These are phyloP conservation scores for Peronospora farinosa DNA, from an alignment of 352 stramenopile genomes.

Conservation along the genomic window DNA sequence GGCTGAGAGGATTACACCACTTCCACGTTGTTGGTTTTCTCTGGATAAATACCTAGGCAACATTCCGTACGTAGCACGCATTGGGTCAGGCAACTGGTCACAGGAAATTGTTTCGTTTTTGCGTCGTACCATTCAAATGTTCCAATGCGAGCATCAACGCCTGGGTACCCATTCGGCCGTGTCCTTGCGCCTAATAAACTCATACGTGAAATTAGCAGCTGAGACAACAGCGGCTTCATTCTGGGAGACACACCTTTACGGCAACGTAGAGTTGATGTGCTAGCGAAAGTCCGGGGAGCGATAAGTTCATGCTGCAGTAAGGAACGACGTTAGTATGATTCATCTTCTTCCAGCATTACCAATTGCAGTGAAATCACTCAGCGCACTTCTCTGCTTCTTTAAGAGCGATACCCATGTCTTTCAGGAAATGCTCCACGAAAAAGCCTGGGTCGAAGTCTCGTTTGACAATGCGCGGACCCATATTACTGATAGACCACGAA, in stretches of 20 bases:
- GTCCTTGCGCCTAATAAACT: conserved; percentile 56
- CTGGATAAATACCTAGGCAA: conserved; percentile 38
- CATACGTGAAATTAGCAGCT: conserved; percentile 4
- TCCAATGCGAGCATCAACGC: conserved; percentile 84
- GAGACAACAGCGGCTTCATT: neutral
- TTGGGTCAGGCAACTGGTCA: conserved; percentile 1
- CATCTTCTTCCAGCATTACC: neutral
- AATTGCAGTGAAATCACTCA: neutral
- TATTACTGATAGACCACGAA: conserved; percentile 87
- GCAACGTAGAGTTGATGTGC: conserved; percentile 84
- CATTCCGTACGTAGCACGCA: neutral
- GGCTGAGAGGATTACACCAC: conserved; percentile 23
- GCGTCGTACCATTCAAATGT: conserved; percentile 66
- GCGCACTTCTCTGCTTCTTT: conserved; percentile 72
- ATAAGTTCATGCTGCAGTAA: conserved; percentile 71
- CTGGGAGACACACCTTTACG: conserved; percentile 45
- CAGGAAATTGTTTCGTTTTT: neutral
- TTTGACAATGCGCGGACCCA: conserved; percentile 84
- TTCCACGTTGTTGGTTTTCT: conserved; percentile 37
- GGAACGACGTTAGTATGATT: neutral
- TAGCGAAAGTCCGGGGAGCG: conserved; percentile 74
- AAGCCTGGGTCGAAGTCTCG: conserved; percentile 87
- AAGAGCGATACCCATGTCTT: conserved; percentile 87
- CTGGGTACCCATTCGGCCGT: conserved; percentile 76
- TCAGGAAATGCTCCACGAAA: conserved; percentile 89